These are phyloP conservation scores for Blastobotrys petasosporus DNA, from an alignment of 1,139 yeast genomes.

Conservation along the genomic window DNA sequence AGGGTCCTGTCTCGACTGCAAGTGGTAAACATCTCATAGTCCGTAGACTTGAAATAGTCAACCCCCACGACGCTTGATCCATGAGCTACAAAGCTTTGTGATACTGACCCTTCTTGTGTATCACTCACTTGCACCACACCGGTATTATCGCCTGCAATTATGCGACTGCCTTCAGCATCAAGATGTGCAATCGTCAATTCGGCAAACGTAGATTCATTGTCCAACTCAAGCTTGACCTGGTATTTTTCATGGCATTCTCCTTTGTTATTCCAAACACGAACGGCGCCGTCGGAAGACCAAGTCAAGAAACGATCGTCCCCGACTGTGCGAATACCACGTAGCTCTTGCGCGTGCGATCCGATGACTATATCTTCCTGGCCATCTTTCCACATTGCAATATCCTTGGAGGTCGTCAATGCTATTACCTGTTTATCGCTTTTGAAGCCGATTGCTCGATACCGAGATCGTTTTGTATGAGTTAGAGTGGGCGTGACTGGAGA, in stretches of 20 bases:
- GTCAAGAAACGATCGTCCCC: constrained; percentile 20
- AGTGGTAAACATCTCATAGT: constrained; percentile 19
- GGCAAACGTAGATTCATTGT: neutral
- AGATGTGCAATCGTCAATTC: constrained; percentile 17
- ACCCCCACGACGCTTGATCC: constrained; percentile 26
- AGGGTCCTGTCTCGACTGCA: constrained; percentile 58
- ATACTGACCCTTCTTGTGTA: neutral
- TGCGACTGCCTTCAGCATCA: constrained; percentile 2
- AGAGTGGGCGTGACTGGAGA: neutral
- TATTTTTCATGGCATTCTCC: constrained; percentile 18
- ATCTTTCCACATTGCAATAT: constrained; percentile 2
- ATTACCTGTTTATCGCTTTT: neutral
- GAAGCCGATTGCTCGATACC: constrained; percentile 6
- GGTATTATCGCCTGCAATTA: constrained; percentile 21
- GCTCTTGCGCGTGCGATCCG: constrained; percentile 15
- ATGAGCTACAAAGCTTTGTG: constrained; percentile 24
- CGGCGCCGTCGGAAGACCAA: constrained; percentile 27
- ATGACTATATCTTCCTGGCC: neutral
- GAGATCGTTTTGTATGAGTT: neutral
- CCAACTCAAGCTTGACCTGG: constrained; percentile 1
- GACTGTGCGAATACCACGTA: constrained; percentile 18
- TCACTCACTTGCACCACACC: constrained; percentile 20
- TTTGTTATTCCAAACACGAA: constrained; percentile 20
- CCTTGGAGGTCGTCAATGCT: constrained; percentile 5
- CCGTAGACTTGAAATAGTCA: constrained; percentile 15